These are phyloP conservation scores for Yarrowia bubula DNA, from an alignment of 805 yeast species.

Conservation along the genomic window DNA sequence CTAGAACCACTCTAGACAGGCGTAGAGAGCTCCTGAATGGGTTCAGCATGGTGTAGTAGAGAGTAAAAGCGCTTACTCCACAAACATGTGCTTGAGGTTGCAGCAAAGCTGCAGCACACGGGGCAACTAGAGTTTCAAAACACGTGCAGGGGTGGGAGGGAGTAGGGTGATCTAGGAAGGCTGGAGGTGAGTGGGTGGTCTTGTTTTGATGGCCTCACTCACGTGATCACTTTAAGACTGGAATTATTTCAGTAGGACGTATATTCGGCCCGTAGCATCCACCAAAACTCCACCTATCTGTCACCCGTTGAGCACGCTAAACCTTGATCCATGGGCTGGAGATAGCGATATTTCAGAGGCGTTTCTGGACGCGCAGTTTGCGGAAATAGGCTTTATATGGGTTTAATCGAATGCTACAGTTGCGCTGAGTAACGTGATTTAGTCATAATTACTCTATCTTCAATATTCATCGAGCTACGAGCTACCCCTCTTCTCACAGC, in stretches of 20 bases:
- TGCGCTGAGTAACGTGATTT: no score
- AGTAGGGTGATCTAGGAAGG: neutral
- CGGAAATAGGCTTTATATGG: no score
- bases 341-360: neutral
- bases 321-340: neutral
- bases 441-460: no score
- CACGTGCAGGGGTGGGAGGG: neutral
- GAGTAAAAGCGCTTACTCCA: neutral
- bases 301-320: neutral
- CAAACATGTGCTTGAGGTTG: slow-evolving; percentile 16
- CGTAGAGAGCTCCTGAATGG: neutral
- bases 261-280: neutral
- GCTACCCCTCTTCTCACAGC: no score
- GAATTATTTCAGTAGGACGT: neutral
- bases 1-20: neutral
- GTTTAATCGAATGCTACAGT: no score
- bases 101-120: slow-evolving; percentile 11
- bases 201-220: neutral
- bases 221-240: neutral
- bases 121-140: neutral
- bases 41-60: neutral
- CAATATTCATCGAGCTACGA: no score
- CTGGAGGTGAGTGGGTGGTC: no score
- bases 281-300: neutral
- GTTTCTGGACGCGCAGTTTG: no score